phyloP scores from a whole-genome alignment of 2,329 filamentous ascomycete species.

The Nemania sp. region DNA sequence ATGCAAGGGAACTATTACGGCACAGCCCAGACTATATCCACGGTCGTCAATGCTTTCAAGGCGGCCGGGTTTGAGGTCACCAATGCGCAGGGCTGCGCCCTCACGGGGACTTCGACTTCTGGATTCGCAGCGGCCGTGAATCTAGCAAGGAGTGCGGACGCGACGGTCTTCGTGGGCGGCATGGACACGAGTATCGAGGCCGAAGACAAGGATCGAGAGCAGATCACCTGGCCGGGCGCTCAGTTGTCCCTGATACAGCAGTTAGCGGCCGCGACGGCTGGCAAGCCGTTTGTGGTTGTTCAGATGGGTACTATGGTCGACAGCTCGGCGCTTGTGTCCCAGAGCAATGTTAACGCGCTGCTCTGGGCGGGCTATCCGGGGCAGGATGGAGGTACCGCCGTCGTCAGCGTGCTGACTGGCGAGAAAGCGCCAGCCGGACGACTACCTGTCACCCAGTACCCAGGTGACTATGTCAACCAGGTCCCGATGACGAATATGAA shows the following conservation, averaged over 20 bases:
- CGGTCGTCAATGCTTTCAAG: constrained; percentile 33
- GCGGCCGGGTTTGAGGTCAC: constrained; percentile 33
- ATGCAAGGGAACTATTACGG: constrained; percentile 60
- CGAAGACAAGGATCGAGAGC: constrained; percentile 56
- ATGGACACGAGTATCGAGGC: constrained; percentile 57
- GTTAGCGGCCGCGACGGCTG: constrained; percentile 44
- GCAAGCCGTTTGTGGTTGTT: constrained; percentile 56
- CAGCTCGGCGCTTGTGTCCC: constrained; percentile 51
- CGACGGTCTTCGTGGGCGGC: constrained; percentile 60
- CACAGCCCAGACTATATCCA: constrained; percentile 36
- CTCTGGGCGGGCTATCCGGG: constrained; percentile 65
- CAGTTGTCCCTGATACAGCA: constrained; percentile 57
- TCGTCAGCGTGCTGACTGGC: constrained; percentile 59
- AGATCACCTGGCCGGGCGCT: constrained; percentile 55
- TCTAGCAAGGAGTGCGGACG: constrained; percentile 50
- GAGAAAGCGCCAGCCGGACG: constrained; percentile 55
- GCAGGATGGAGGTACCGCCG: constrained; percentile 60
- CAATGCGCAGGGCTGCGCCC: constrained; percentile 31
- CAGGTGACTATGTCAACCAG: constrained; percentile 52
- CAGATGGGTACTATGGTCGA: constrained; percentile 57
- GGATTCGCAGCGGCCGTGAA: constrained; percentile 41
- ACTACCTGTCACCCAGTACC: constrained; percentile 61
- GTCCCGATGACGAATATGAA: constrained; percentile 61
- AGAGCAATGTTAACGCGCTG: constrained; percentile 54
- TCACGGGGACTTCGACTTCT: constrained; percentile 41